phyloP scores from a whole-genome alignment of 1,139 yeast genomes.

The Hyphopichia khmerensis region DNA sequence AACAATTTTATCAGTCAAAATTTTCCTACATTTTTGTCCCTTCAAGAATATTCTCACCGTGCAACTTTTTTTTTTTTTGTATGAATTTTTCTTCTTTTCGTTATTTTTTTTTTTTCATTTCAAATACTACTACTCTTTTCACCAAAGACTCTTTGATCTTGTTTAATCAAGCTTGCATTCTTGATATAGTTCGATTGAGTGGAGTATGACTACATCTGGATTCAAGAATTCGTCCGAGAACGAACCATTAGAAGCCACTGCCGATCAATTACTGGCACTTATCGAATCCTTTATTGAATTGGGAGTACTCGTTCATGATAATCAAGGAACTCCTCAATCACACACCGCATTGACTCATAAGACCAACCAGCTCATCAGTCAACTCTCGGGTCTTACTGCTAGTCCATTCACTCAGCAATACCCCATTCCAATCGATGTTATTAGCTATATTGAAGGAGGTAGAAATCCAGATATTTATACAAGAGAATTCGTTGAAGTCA shows the following conservation, averaged over 20 bases:
- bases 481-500: conserved; percentile 91
- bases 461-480: conserved; percentile 96
- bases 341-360: conserved; percentile 44
- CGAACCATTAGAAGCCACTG: conserved; percentile 48
- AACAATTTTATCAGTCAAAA: not conserved
- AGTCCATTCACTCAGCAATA: conserved; percentile 33
- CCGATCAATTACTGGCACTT: conserved; percentile 62
- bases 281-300: conserved; percentile 87
- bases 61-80: not conserved
- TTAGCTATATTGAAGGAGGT: conserved; percentile 89
- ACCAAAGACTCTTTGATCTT: no score
- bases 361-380: conserved; percentile 40
- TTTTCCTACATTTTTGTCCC: not conserved
- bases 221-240: conserved; percentile 26
- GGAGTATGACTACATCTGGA: conserved; percentile 38
- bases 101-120: not conserved
- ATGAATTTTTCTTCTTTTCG: not conserved
- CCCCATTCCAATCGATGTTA: conserved; percentile 73
- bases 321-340: conserved; percentile 70
- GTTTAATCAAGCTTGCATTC: no score
- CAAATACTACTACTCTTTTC: conserved; percentile 8
- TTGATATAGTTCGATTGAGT: no score
- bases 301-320: conserved; percentile 91
- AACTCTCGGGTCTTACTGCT: conserved; percentile 35
- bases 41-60: not conserved